Evolutionary conservation across 371 early-diverging fungal species (phyloP).

Genomic region (Fennellomyces sp.): DNA sequence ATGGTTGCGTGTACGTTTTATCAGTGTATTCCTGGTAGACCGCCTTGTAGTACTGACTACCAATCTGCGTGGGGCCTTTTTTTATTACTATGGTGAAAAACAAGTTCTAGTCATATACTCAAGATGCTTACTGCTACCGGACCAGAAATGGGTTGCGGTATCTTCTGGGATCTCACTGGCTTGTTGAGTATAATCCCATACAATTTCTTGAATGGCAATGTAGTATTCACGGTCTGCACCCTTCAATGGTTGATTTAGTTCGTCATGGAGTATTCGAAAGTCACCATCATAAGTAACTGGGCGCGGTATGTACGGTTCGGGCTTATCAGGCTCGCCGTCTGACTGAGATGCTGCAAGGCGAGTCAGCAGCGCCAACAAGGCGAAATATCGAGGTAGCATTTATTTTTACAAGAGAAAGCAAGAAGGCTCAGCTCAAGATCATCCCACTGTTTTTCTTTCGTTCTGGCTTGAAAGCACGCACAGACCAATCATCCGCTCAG

Average conservation of each 20-base stretch:
- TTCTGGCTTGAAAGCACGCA: too few species aligned
- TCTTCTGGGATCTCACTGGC: slow-evolving; percentile 12
- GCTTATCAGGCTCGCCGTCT: slow-evolving; percentile 4
- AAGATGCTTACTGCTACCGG: slow-evolving; percentile 14
- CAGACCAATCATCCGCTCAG: too few species aligned
- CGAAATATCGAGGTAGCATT: not conserved
- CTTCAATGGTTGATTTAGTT: slow-evolving; percentile 24
- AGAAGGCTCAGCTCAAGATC: too few species aligned
- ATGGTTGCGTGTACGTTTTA: slow-evolving; percentile 25
- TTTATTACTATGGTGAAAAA: not conserved
- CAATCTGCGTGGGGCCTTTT: slow-evolving; percentile 29
- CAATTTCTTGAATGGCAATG: slow-evolving; percentile 36
- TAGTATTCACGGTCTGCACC: slow-evolving; percentile 37
- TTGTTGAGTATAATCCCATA: slow-evolving; percentile 42
- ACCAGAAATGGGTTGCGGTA: slow-evolving; percentile 19
- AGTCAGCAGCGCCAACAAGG: not conserved
- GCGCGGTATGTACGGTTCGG: slow-evolving; percentile 9
- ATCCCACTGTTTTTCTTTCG: too few species aligned
- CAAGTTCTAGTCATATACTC: not conserved
- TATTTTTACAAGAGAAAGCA: not conserved
- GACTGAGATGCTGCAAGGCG: slow-evolving; percentile 1
- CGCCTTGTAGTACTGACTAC: slow-evolving; percentile 49
- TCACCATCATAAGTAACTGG: slow-evolving; percentile 20
- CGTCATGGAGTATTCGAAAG: slow-evolving; percentile 35
- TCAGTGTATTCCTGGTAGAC: slow-evolving; percentile 54